Evolutionary conservation across 2,329 filamentous ascomycete species (phyloP).

Genomic region (Xylaria sp.): DNA sequence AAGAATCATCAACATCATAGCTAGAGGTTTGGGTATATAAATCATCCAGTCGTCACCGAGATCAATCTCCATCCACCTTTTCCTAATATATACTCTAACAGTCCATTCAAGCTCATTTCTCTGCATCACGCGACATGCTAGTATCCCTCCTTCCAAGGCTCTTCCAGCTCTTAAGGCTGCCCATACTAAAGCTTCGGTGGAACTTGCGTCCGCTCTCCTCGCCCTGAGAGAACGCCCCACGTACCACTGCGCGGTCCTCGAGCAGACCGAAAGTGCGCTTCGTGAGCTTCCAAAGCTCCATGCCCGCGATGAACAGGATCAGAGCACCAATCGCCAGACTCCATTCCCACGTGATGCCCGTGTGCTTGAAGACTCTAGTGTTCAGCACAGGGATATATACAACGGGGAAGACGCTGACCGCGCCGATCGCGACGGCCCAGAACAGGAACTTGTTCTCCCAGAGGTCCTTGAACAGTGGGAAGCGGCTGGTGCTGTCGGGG

Average conservation of each 20-base stretch:
- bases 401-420: conserved; percentile 67
- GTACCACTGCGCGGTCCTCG: conserved; percentile 57
- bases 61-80: not conserved
- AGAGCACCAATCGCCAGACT: conserved; percentile 68
- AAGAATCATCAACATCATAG: not conserved
- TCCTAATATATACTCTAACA: too few species aligned
- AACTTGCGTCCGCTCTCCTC: conserved; percentile 52
- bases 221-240: conserved; percentile 59
- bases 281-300: conserved; percentile 74
- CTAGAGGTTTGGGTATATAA: conserved; percentile 12
- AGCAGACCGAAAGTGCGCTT: conserved; percentile 65
- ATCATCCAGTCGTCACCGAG: not conserved
- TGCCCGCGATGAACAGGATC: conserved; percentile 67
- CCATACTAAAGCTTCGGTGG: conserved; percentile 56
- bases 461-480: conserved; percentile 65
- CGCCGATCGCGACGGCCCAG: conserved; percentile 67
- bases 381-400: conserved; percentile 78
- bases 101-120: not conserved
- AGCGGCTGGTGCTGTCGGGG: conserved; percentile 54
- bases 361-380: conserved; percentile 74
- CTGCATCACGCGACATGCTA: conserved; percentile 10
- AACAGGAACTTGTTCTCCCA: conserved; percentile 75
- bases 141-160: conserved; percentile 41
- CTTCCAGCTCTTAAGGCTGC: conserved; percentile 53
- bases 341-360: conserved; percentile 77